Evolutionary conservation across 140 eudicot species (phyloP).

Genomic region (Flaveria floridana): DNA sequence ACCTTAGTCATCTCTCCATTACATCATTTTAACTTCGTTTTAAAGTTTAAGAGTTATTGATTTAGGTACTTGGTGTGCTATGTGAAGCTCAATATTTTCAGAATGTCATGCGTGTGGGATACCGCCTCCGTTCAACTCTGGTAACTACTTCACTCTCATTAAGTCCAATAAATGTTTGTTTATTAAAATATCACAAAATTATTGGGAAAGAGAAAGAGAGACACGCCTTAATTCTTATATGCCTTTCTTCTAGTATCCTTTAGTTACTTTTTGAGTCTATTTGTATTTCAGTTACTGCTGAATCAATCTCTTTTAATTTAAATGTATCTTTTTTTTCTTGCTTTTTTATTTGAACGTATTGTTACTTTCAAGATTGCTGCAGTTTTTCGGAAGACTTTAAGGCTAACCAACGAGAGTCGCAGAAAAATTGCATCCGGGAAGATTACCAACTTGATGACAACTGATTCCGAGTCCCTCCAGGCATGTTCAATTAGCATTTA

Average conservation of each 20-base stretch:
- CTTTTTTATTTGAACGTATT: constrained; percentile 21
- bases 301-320: not conserved
- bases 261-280: not conserved
- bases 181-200: not conserved
- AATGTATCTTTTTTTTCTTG: not conserved
- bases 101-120: constrained; percentile 99
- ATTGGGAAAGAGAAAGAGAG: not conserved
- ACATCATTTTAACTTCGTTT: constrained; percentile 9
- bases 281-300: not conserved
- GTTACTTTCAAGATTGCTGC: constrained; percentile 72
- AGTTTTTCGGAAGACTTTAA: constrained; percentile 80
- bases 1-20: not conserved
- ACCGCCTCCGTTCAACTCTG: constrained; percentile 89
- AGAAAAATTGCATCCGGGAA: constrained; percentile 81
- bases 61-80: constrained; percentile 84
- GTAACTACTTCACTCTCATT: constrained; percentile 44
- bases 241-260: not conserved
- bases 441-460: constrained; percentile 91
- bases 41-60: constrained; percentile 16
- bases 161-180: constrained; percentile 9
- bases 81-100: constrained; percentile 95
- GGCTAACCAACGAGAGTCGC: constrained; percentile 91
- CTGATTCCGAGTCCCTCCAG: constrained; percentile 91
- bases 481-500: constrained; percentile 44
- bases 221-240: not conserved